A percentile compares a stretch with the other conserved stretches of the same genome.
Evolutionary conservation across 306 rosid genomes (phyloP).

Genomic region (Heteromeles arbutifolia): DNA sequence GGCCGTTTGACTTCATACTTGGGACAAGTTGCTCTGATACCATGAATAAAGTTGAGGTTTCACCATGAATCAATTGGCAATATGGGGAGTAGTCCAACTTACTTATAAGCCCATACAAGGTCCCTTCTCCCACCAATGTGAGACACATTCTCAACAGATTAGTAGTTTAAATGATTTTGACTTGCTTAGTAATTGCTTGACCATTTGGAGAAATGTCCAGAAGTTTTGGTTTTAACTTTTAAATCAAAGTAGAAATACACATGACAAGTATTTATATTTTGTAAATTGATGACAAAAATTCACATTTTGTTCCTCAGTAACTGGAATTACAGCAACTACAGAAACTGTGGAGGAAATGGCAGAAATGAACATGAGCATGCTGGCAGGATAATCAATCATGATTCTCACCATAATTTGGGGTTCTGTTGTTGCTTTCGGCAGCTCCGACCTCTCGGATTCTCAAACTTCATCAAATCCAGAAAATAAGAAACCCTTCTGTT

Average conservation of each 20-base stretch:
- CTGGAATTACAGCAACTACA: constrained; percentile 23
- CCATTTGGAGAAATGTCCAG: not conserved
- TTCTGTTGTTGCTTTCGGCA: constrained; percentile 27
- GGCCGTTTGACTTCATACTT: no score
- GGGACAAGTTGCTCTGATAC: no score
- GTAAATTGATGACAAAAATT: not conserved
- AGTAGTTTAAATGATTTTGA: no score
- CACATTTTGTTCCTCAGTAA: constrained; percentile 4
- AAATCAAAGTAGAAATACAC: not conserved
- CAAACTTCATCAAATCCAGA: constrained; percentile 3
- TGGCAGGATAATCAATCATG: constrained; percentile 29
- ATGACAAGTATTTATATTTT: not conserved
- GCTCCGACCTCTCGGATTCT: constrained; percentile 21
- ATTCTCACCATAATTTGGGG: constrained; percentile 31
- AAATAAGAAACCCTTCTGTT: constrained; percentile 8
- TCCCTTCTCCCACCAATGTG: no score
- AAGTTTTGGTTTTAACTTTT: not conserved
- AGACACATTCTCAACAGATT: no score
- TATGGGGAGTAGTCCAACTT: no score
- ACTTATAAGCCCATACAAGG: no score
- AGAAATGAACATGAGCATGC: constrained; percentile 22
- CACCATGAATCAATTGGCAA: no score
- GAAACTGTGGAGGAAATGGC: constrained; percentile 1
- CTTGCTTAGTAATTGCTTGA: not conserved
- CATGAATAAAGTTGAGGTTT: no score